Evolutionary conservation across 768 basidiomycete species (phyloP).

Genomic region (Amanita fuliginea): DNA sequence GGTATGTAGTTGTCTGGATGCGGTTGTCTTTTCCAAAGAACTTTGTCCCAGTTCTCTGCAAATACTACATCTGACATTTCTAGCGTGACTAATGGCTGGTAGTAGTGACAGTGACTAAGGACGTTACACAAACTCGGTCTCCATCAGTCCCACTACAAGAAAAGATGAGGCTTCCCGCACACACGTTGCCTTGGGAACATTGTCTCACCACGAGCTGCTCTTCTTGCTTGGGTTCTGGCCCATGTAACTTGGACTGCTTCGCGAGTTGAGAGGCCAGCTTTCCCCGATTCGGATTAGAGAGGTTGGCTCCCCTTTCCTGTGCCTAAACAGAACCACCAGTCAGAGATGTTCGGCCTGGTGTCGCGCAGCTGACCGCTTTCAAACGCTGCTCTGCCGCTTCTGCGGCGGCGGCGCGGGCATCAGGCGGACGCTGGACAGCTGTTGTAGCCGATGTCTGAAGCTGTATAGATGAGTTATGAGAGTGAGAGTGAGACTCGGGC

Average conservation of each 20-base stretch:
- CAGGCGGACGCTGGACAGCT: slow-evolving; percentile 17
- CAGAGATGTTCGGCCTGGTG: not conserved
- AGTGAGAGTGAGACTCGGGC: slow-evolving; percentile 23
- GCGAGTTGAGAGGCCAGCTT: slow-evolving; percentile 31
- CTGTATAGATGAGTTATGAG: slow-evolving; percentile 15
- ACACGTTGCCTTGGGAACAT: not conserved
- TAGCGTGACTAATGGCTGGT: not conserved
- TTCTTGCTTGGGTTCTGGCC: slow-evolving; percentile 23
- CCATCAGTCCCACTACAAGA: slow-evolving; percentile 25
- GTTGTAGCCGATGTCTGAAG: slow-evolving; percentile 21
- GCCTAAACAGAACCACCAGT: slow-evolving; percentile 19
- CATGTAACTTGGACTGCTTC: slow-evolving; percentile 25
- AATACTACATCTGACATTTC: not conserved
- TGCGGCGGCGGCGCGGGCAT: slow-evolving; percentile 46
- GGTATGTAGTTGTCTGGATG: slow-evolving; percentile 86
- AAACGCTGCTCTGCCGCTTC: slow-evolving; percentile 52
- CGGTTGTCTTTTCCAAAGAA: slow-evolving; percentile 68
- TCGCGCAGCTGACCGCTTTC: slow-evolving; percentile 34
- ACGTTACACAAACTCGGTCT: not conserved
- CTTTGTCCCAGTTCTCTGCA: slow-evolving; percentile 44
- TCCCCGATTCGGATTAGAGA: slow-evolving; percentile 37
- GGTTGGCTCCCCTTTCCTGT: slow-evolving; percentile 30
- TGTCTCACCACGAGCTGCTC: slow-evolving; percentile 31
- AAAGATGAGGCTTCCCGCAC: slow-evolving; percentile 6
- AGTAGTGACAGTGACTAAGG: not conserved